A percentile compares a stretch with the other conserved stretches of the same genome.
These are phyloP conservation scores for Kwoniella heveanensis DNA, from an alignment of 768 basidiomycete species.

Conservation along the genomic window DNA sequence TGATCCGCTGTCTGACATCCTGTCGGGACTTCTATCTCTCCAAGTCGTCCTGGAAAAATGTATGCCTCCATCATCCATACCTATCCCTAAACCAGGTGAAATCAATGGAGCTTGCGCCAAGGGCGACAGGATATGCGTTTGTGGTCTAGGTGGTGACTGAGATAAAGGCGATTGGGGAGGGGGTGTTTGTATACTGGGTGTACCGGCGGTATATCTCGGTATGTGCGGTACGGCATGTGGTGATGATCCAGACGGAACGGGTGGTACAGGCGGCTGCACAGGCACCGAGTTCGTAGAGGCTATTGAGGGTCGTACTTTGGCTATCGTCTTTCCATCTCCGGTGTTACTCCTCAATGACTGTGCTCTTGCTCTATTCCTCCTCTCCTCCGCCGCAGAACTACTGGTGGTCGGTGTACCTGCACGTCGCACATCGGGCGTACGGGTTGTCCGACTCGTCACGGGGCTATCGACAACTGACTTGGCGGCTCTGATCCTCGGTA, in stretches of 20 bases:
- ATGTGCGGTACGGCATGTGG: background rate
- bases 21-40: slow-evolving; percentile 13
- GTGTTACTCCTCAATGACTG: slow-evolving; percentile 9
- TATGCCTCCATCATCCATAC: slow-evolving; percentile 12
- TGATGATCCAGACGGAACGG: background rate
- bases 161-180: background rate
- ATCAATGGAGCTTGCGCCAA: background rate
- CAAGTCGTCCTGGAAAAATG: slow-evolving; percentile 11
- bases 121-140: background rate
- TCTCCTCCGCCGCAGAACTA: background rate
- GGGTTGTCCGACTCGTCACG: slow-evolving; percentile 1
- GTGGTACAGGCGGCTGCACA: background rate
- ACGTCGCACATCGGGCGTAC: slow-evolving; percentile 18
- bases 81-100: slow-evolving; percentile 6
- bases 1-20: slow-evolving; percentile 2
- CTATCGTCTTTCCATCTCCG: slow-evolving; percentile 4
- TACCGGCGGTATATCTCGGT: slow-evolving; percentile 5
- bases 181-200: slow-evolving; percentile 8
- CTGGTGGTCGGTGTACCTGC: background rate
- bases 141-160: background rate
- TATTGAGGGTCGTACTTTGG: slow-evolving; percentile 5
- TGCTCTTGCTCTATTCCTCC: slow-evolving; percentile 7
- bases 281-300: background rate
- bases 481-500: slow-evolving; percentile 10
- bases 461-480: slow-evolving; percentile 8